These are phyloP conservation scores for Prunus campanulata DNA, from an alignment of 306 rosid species.

Conservation along the genomic window DNA sequence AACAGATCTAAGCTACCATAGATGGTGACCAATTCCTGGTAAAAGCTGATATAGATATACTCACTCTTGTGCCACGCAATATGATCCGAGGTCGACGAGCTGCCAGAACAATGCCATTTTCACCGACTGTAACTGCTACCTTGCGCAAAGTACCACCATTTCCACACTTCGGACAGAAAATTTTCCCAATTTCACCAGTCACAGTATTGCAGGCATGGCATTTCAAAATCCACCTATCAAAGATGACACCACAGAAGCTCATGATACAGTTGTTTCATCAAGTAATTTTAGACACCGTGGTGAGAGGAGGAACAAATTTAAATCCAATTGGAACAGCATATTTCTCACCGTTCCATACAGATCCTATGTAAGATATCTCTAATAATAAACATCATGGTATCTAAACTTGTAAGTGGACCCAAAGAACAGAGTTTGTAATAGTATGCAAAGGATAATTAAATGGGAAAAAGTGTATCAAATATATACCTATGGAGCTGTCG, in stretches of 20 bases:
- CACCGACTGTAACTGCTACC: slow-evolving; percentile 97
- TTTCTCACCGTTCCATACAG: background rate
- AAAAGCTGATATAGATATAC: slow-evolving; percentile 1
- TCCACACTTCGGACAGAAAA: slow-evolving; percentile 96
- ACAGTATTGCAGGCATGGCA: slow-evolving; percentile 88
- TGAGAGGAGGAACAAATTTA: background rate
- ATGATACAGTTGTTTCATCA: background rate
- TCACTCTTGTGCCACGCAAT: slow-evolving; percentile 95
- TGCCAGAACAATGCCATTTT: slow-evolving; percentile 77
- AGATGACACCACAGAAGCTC: slow-evolving; percentile 9
- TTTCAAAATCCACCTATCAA: slow-evolving; percentile 84
- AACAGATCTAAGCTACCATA: background rate
- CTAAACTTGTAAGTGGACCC: background rate
- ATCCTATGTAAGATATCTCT: background rate
- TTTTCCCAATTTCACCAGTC: slow-evolving; percentile 81
- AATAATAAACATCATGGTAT: background rate
- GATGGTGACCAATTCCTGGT: background rate
- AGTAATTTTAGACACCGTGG: background rate
- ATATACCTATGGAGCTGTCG: slow-evolving; percentile 79
- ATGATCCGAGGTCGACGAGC: slow-evolving; percentile 67
- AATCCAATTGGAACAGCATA: background rate
- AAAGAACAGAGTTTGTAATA: background rate
- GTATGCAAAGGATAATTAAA: background rate
- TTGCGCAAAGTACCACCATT: slow-evolving; percentile 96
- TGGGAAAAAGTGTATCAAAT: background rate